Evolutionary conservation across 2,329 filamentous ascomycete species (phyloP), one percentile per base, ranked within the genome.

Genomic region (Cercospora canescens): DNA sequence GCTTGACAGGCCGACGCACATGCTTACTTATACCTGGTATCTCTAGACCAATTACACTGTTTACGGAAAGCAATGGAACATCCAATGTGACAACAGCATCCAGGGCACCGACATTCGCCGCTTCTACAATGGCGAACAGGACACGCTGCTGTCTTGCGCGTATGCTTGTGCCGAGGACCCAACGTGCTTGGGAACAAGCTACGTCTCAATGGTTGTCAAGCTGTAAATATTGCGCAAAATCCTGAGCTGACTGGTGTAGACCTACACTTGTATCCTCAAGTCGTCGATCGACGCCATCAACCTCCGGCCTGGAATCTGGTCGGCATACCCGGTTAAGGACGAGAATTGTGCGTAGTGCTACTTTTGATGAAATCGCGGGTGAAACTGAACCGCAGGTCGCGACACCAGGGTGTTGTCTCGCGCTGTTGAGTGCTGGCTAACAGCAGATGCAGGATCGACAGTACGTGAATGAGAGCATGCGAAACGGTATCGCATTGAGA

Each of bases 21-120:
- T n/a, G 45, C 45, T 52, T 52, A 52, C 45, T 9, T 30, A 12
- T 30, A 28, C 2, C 14, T 35, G 3, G 2, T 11, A 35, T 28
- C 12, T 52, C 45, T 28, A 52, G 45, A 55, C 48, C 16, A 62
- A 55, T 18, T 62, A 62, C 50, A 56, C 60, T 35, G 50, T 56
- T 14, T 41, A 62, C 12, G 60, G 60, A 12, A 26, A 41, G 35
- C n/a, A 56, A n/a, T 62, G 60, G 60, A 62, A 62, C 24, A 55
- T 62, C 24, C 48, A 56, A 12, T 62, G 60, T 54, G 50, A 56
- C 60, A 56, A 62, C 34, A 56, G 50, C 50, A 62, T 62, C 32
- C 34, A 48, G 39, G 60, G 60, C 50, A 45, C 32, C n/a, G 48
- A 56, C 24, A 41, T 62, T 30, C 60, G 60, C 48, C 30, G 48